Base-by-base conservation (phyloP, 2,329 filamentous ascomycete species). In the Curvularia spicifera region DNA sequence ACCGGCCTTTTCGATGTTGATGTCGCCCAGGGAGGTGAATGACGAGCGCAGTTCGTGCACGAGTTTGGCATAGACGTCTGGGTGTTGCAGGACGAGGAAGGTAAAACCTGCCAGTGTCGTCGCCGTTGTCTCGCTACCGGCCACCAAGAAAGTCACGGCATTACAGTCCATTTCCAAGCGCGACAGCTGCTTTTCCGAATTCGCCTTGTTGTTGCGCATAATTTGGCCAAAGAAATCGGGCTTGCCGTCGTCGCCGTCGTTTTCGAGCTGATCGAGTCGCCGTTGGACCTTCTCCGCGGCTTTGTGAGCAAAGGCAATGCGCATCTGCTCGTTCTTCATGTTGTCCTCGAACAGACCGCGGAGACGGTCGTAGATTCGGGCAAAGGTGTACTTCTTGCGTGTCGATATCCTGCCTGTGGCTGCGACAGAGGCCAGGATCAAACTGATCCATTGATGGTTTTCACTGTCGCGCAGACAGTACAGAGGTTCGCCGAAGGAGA, bases 91-190 rank as follows among this genome's bases (percentile, higher is more conserved):
- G 0, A 85, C 69, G 0, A 79, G 70, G 51, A 76, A 83, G 0
- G 79, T 80, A 0, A 72, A 67, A 1, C 80, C 81, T 0, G 73
- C 67, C 2, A 83, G 67, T 2, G 77, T 66, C 0, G 80, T 80
- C 0, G 81, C 80, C 0, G 80, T 83, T 0, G 81, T 83, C 53
- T 83, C 80, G 4, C 73, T 77, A 0, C 81, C 81, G 0, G 78
- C 81, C 2, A 76, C 55, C 5, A 81, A 68, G 39, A 81, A 67
- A 1, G 73, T 49, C 4, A 67, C 56, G 0, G 72, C 65, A 40
- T 76, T 79, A 3, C 65, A 50, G 40, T 75, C 66, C 42, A 81
- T 75, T 46, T 80, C 78, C 1, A 56, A 64, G 9, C 61, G 56
- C 0, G 66, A 63, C 13, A 76, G 4, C 0, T 57, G 59, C 24